These are phyloP conservation scores for Ophiostoma piceae DNA, from an alignment of 2,329 filamentous ascomycete species.

Conservation along the genomic window DNA sequence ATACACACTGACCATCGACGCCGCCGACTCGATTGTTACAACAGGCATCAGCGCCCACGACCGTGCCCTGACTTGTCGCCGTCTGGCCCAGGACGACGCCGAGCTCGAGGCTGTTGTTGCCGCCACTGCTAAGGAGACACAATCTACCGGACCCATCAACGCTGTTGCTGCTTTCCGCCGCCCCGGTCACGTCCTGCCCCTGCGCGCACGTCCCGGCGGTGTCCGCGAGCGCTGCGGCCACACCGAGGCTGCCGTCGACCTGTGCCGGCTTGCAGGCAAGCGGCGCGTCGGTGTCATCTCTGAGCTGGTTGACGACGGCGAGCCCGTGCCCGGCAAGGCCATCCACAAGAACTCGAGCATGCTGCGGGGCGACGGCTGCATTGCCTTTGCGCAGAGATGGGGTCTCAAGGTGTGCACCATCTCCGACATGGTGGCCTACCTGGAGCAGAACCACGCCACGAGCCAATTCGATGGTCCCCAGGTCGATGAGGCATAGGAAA, in stretches of 20 bases:
- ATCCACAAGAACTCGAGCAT: constrained; percentile 68
- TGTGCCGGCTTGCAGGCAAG: constrained; percentile 81
- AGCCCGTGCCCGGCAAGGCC: constrained; percentile 62
- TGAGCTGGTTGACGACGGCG: constrained; percentile 85
- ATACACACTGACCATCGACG: constrained; percentile 87
- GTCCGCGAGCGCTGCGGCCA: constrained; percentile 77
- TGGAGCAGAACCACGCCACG: constrained; percentile 66
- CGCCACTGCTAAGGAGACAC: neutral
- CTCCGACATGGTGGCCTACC: constrained; percentile 74
- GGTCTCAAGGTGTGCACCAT: constrained; percentile 93
- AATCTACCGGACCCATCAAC: constrained; percentile 41
- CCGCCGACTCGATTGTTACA: constrained; percentile 63
- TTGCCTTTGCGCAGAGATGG: constrained; percentile 82
- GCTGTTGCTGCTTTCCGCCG: constrained; percentile 62
- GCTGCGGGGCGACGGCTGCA: constrained; percentile 83
- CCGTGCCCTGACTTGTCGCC: constrained; percentile 72
- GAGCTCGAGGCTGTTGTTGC: constrained; percentile 22
- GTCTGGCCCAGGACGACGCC: constrained; percentile 51
- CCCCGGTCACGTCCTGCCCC: constrained; percentile 85
- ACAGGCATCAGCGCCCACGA: constrained; percentile 91
- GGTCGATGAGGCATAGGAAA: constrained; percentile 24
- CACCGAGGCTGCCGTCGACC: constrained; percentile 88
- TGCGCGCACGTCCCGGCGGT: constrained; percentile 73
- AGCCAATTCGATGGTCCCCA: constrained; percentile 25
- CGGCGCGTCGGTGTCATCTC: constrained; percentile 74